Conservation (phyloP, 331 rosid genomes). For the Rosa hybrid region DNA sequence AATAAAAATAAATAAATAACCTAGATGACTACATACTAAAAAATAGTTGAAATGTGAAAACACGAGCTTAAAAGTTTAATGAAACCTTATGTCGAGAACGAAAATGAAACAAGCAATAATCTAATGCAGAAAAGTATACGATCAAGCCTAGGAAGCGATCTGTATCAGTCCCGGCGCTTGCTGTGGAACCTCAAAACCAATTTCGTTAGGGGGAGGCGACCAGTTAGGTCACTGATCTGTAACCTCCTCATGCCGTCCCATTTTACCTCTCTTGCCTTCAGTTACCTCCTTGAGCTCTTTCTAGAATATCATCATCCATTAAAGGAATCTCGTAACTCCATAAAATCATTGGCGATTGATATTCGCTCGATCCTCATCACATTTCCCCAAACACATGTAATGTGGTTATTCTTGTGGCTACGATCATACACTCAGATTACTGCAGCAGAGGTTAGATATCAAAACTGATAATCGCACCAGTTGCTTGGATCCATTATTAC, state of each 20-base stretch:
- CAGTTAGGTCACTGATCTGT: neutral
- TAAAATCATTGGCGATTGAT: neutral
- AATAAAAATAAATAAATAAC: too few relatives aligned
- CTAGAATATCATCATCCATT: neutral
- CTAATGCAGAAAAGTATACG: too few relatives aligned
- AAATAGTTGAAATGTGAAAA: neutral
- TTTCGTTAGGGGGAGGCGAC: neutral
- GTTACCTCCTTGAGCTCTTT: neutral
- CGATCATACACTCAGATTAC: neutral
- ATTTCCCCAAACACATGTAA: neutral
- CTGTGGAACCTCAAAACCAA: neutral
- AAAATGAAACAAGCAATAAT: neutral
- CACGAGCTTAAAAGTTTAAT: neutral
- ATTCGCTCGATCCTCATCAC: neutral
- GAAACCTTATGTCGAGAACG: neutral
- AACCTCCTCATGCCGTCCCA: neutral
- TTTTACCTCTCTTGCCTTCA: neutral
- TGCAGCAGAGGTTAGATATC: neutral
- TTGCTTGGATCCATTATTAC: constrained; percentile 5
- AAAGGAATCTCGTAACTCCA: neutral
- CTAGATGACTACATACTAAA: neutral
- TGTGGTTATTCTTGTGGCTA: neutral
- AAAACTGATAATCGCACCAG: constrained; percentile 5
- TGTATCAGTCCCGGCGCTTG: neutral
- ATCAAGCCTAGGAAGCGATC: too few relatives aligned